Conservation (phyloP, 2,329 filamentous ascomycete genomes). For the Alternaria tenuissima region DNA sequence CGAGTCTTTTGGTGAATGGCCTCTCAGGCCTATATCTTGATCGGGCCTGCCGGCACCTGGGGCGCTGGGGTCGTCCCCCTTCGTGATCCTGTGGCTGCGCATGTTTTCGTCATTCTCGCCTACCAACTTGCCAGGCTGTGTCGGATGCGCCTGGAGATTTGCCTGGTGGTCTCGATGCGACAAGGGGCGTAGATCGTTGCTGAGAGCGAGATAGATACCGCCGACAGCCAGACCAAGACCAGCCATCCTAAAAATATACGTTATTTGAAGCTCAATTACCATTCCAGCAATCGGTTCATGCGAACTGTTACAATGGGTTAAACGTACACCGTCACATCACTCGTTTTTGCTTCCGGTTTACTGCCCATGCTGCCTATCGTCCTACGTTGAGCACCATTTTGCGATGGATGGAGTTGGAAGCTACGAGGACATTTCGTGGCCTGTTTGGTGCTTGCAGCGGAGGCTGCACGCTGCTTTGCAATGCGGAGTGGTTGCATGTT, state of each 20-base stretch:
- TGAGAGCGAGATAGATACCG: slow-evolving; percentile 2
- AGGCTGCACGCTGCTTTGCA: background rate
- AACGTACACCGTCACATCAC: slow-evolving; percentile 53
- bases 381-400: slow-evolving; percentile 45
- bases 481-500: slow-evolving; percentile 3
- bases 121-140: background rate
- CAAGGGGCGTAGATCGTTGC: background rate
- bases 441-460: background rate
- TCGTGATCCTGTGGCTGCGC: background rate
- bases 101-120: slow-evolving; percentile 5
- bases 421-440: background rate
- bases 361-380: slow-evolving; percentile 48
- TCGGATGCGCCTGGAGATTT: background rate
- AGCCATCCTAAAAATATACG: slow-evolving; percentile 1
- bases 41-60: slow-evolving; percentile 7
- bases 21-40: background rate
- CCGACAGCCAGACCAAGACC: background rate
- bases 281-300: background rate
- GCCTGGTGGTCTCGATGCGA: background rate
- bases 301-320: background rate
- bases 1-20: background rate
- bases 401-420: slow-evolving; percentile 40
- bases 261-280: background rate
- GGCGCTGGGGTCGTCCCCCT: background rate
- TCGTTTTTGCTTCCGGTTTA: slow-evolving; percentile 40